Base-by-base conservation (phyloP, 148 eudicot genomes). In the Rhododendron molle region DNA sequence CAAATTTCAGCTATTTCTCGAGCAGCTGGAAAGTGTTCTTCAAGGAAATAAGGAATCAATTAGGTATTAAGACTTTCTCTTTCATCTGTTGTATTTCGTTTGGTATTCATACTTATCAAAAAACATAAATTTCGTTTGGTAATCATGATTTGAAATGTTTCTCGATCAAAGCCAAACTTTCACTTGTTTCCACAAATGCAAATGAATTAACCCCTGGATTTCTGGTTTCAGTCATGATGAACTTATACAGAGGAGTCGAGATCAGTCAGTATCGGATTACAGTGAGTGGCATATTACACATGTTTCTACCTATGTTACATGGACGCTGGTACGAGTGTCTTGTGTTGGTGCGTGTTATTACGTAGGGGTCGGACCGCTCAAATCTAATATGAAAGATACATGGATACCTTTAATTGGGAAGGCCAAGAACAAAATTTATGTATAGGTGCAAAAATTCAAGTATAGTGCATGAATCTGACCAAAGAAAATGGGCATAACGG, bases 201-300 rank as follows among this genome's bases (percentile, higher is more conserved):
- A 86, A 47, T 79, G 83, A 50, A 78, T 47, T 44, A 26, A 50
- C 85, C 28, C 26, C 82, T 65, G 81, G 62, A 50, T 26, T 87
- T 84, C 83, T 84, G 62, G 44, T 91, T 87, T 78, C 94, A 97
- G 99, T 83, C 95, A 90, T 87, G 94, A 92, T 13, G 95, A 97
- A 87, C 98, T 97, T 87, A 88, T 97, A 49, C 87, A 88, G 89
- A 95, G 93, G 89, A 88, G 98, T 86, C 92, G 98, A 72, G 99
- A 97, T 94, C 99, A 91, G 85, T 93, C 97, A 18, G 49, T 97
- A 77, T 97, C 99, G 15, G 98, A 95, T 86, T 97, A 94, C 87
- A 96, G 99, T 97, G 89, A 88, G 96, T 90, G 83, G 83, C 83
- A 36, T 76, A 69, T 71, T 56, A 15, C 56, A 28, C 80, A 83